Evolutionary conservation across 1,284 basidiomycete genomes (phyloP), one percentile per base, ranked within the genome.

Genomic region (Melanopsichium pennsylvanicum): DNA sequence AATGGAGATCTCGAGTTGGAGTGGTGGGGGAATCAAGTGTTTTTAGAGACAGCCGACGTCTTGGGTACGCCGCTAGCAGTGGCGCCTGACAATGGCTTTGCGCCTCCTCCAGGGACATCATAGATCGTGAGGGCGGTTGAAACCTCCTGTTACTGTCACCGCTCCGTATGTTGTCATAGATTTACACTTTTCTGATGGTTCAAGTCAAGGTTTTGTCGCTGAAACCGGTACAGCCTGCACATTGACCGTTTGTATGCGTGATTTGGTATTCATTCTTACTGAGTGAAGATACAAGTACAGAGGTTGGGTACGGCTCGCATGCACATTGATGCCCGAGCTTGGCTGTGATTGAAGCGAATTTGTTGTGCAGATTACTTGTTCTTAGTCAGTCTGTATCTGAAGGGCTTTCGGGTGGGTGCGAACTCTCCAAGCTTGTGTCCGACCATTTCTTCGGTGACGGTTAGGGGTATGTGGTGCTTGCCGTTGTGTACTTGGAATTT

Each of bases 351-450:
- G 22, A 35, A 11, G 19, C n/a, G 43, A 25, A 10, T 16, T n/a
- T n/a, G n/a, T n/a, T n/a, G n/a, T n/a, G n/a, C 12, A 25, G 26
- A 21, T 52, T 36, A 75, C 61, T 73, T 75, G 73, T 75, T 75
- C 68, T 75, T 75, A 4, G 71, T 74, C 38, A 68, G 42, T 31
- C 63, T 70, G 66, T 78, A 81, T 29, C 73, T 68, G 77, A 85
- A 86, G 47, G 81, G 83, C 76, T 86, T 86, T 82, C 91, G 88
- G 35, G 93, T 97, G 59, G 89, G 86, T 16, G 93, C 85, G 82
- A 97, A 97, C 84, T 97, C 94, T 45, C 95, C 95, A 50, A 98
- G 83, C 82, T 98, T 97, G 82, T 97, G 93, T 0, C 95, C 95
- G 2, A 98, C 92, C 94, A 97, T 97, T 81, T 97, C 94, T 82